A percentile compares a stretch with the other conserved stretches of the same genome.
Conservation (phyloP, 169 alveolate genomes). For the Cryptosporidium tyzzeri region DNA sequence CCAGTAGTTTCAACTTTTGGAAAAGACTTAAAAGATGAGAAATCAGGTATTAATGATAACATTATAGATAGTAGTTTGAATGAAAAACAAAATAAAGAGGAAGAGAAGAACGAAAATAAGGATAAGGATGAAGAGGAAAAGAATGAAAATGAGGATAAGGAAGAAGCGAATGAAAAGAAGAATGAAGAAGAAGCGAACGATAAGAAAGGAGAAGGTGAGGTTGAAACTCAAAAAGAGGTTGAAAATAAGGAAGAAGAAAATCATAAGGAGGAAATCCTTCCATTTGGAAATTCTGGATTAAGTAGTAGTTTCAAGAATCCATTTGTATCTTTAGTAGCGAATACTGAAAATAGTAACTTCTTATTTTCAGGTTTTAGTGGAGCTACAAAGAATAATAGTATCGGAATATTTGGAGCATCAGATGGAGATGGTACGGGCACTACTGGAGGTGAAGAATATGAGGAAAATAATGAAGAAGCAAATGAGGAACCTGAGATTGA, state of each 20-base stretch:
- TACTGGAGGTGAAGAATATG: slow-evolving; percentile 3
- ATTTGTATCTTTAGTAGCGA: slow-evolving; percentile 36
- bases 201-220: neutral
- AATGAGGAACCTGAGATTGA: slow-evolving; percentile 20
- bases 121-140: neutral
- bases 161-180: neutral
- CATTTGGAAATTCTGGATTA: slow-evolving; percentile 62
- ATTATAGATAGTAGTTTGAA: neutral
- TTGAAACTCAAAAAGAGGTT: neutral
- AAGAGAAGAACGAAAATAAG: neutral
- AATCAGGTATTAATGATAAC: neutral
- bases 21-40: neutral
- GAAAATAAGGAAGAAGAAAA: neutral
- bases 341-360: slow-evolving; percentile 34
- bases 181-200: no score
- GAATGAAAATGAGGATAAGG: neutral
- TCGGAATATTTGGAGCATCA: neutral
- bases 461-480: slow-evolving; percentile 8
- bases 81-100: neutral
- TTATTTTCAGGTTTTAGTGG: slow-evolving; percentile 43
- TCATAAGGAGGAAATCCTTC: slow-evolving; percentile 18
- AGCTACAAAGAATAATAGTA: neutral
- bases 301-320: slow-evolving; percentile 66
- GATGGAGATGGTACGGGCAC: neutral
- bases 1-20: neutral